Evolutionary conservation across 2,329 filamentous ascomycete species (phyloP).

Genomic region (Harringtonia aguacate): DNA sequence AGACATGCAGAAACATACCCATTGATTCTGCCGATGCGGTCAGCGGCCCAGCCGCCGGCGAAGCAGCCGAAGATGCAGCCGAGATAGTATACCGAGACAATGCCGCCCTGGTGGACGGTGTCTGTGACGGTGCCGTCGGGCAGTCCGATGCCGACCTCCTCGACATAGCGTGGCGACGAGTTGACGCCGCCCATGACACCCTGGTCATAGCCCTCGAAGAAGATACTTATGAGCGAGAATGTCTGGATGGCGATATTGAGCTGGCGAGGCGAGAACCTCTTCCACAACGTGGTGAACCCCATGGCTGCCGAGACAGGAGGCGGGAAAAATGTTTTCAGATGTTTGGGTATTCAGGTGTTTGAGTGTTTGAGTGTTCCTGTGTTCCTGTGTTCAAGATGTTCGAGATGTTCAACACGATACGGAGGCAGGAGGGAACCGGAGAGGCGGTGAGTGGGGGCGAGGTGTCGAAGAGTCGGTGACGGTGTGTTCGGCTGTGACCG

Average conservation of each 20-base stretch:
- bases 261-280: slow-evolving; percentile 26
- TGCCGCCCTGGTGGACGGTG: slow-evolving; percentile 37
- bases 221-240: slow-evolving; percentile 19
- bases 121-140: slow-evolving; percentile 34
- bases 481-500: too few relatives aligned
- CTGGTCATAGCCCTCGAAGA: slow-evolving; percentile 40
- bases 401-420: too few relatives aligned
- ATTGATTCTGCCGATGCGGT: slow-evolving; percentile 40
- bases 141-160: slow-evolving; percentile 32
- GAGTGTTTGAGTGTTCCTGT: too few relatives aligned
- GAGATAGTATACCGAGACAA: slow-evolving; percentile 42
- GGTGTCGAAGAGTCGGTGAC: too few relatives aligned
- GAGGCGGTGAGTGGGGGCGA: too few relatives aligned
- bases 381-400: too few relatives aligned
- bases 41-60: slow-evolving; percentile 29
- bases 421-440: too few relatives aligned
- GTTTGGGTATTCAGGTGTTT: too few relatives aligned
- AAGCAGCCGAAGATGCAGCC: slow-evolving; percentile 20
- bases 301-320: slow-evolving; percentile 17
- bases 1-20: not conserved
- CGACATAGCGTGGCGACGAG: slow-evolving; percentile 26
- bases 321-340: too few relatives aligned
- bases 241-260: slow-evolving; percentile 26
- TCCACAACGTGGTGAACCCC: slow-evolving; percentile 30
- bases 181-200: slow-evolving; percentile 44